Percentiles rank a stretch among this genome's conserved stretches.
Conservation (phyloP, 192 early-diverging fungal genomes). For the Diversispora epigaea region DNA sequence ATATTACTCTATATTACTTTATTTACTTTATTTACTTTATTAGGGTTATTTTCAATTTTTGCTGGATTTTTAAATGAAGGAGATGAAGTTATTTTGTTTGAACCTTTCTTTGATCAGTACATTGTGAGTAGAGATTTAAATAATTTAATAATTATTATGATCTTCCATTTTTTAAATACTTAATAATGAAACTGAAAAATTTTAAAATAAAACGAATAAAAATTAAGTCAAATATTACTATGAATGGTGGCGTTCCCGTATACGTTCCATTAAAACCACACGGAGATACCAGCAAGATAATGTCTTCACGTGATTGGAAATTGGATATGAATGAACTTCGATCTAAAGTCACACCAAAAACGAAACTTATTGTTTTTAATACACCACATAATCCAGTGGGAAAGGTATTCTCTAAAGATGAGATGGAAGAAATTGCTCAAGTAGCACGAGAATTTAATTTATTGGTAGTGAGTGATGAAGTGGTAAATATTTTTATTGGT, state of each 20-base stretch:
- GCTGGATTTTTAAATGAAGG: slow-evolving; percentile 77
- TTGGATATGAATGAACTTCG: slow-evolving; percentile 81
- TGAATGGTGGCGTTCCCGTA: slow-evolving; percentile 86
- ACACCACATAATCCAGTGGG: slow-evolving; percentile 95
- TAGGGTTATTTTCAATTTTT: slow-evolving; percentile 76
- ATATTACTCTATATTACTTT: neutral
- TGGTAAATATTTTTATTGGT: slow-evolving; percentile 51
- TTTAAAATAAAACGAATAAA: neutral
- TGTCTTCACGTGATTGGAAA: slow-evolving; percentile 82
- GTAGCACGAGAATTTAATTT: slow-evolving; percentile 81
- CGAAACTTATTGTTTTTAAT: slow-evolving; percentile 90
- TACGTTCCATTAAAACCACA: slow-evolving; percentile 75
- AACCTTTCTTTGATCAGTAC: slow-evolving; percentile 97
- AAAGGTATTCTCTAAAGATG: slow-evolving; percentile 77
- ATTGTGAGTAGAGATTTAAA: slow-evolving; percentile 48
- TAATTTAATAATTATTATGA: too few species aligned
- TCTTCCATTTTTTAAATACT: neutral
- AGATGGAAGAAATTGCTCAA: slow-evolving; percentile 71
- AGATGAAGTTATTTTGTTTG: slow-evolving; percentile 90
- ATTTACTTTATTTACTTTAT: slow-evolving; percentile 5
- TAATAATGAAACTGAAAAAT: neutral
- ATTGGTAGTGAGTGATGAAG: slow-evolving; percentile 90
- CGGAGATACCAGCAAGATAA: slow-evolving; percentile 45
- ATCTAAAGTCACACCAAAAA: slow-evolving; percentile 68
- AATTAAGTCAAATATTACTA: slow-evolving; percentile 66